A percentile compares a stretch with the other conserved stretches of the same genome.
Evolutionary conservation across 768 basidiomycete genomes (phyloP).

Genomic region (Grammothele lineata): DNA sequence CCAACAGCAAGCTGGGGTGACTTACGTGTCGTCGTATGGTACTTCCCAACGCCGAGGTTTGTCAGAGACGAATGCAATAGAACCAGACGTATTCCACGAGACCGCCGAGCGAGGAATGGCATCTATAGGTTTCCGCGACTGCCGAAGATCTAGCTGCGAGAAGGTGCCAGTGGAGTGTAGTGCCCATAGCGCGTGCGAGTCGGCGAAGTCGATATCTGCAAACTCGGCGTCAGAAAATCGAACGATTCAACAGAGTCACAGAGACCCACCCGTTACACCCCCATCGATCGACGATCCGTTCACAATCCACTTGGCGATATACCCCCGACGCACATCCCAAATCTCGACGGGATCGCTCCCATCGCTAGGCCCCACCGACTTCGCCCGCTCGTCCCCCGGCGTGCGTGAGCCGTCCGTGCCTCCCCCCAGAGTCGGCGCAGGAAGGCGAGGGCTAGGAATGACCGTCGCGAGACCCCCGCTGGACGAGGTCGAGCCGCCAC

Average conservation of each 20-base stretch:
- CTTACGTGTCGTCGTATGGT: constrained; percentile 80
- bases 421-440: background rate
- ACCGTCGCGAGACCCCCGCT: constrained; percentile 9
- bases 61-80: constrained; percentile 65
- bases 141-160: constrained; percentile 71
- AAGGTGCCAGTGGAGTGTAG: constrained; percentile 75
- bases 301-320: constrained; percentile 81
- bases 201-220: constrained; percentile 64
- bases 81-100: constrained; percentile 64
- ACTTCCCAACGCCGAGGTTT: constrained; percentile 50
- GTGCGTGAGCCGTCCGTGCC: constrained; percentile 6
- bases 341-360: constrained; percentile 66
- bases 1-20: background rate
- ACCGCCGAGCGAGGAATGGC: constrained; percentile 57
- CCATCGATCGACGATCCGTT: constrained; percentile 63
- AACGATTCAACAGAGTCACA: background rate
- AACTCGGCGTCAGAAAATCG: background rate
- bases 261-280: constrained; percentile 58
- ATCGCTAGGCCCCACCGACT: constrained; percentile 8
- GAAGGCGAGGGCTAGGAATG: constrained; percentile 19
- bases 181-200: constrained; percentile 69
- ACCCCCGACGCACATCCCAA: constrained; percentile 81
- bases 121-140: constrained; percentile 61
- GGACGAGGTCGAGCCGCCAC: constrained; percentile 1
- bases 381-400: constrained; percentile 8